Base-by-base conservation (phyloP, 2,329 filamentous ascomycete species). In the Exophiala alcalophila region DNA sequence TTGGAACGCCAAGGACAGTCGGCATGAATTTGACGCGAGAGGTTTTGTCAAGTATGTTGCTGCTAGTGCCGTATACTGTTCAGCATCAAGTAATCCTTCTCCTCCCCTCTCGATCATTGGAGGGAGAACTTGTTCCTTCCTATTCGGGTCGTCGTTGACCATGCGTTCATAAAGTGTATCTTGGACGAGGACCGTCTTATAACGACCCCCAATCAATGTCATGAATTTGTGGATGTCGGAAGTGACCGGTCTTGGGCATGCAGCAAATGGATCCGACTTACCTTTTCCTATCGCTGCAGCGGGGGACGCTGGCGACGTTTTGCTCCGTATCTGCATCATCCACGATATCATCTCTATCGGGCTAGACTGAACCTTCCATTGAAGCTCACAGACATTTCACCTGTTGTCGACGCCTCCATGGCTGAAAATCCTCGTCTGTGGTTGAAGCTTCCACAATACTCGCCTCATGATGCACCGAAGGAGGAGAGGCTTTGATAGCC, bases 221-320 rank as follows among this genome's bases (percentile, higher is more conserved):
- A 47, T 36, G 9, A 47, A 27, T 5, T 42, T 27, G 18, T 47
- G 41, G 15, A 33, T 38, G 12, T 47, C 37, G 15, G 44, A 18
- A 7, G 34, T 39, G n/a, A 47, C 38, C 6, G 18, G 6, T 12
- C 41, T 27, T 12, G 44, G 23, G 12, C 20, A 47, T 18, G 44
- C 25, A 9, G 16, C 25, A 23, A 47, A 47, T 7, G 44, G 44
- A 27, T 47, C 44, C 5, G 44, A 47, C 21, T 47, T 47, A 18
- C 44, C 44, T 32, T 33, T 39, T 9, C 25, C 35, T 4, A 44
- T 31, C 11, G 24, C 15, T 14, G 34, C 32, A 5, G 29, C 23
- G 2, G 34, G 41, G 2, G 41, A 32, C 10, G 19, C 6, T 12
- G 21, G 11, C 38, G 26, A 40, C 12, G 11, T 30, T 7, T 23